phyloP scores from a whole-genome alignment of 2,329 filamentous ascomycete genomes.

The Allantophomopsis cytisporea region DNA sequence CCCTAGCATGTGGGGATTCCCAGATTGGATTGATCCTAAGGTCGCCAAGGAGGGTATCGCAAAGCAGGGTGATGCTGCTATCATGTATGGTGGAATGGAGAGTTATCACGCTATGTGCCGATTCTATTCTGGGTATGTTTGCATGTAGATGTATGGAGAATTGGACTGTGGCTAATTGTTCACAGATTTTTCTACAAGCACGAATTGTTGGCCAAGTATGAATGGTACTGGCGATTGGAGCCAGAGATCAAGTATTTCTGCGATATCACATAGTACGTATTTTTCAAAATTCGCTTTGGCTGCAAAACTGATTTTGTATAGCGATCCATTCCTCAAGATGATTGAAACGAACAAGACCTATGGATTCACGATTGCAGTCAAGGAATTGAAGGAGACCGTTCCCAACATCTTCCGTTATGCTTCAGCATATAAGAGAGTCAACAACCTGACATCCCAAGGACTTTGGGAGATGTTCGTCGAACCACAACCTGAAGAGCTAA shows the following conservation, averaged over 20 bases:
- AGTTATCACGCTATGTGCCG: conserved; percentile 99
- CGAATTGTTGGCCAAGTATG: conserved; percentile 85
- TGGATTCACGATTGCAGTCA: conserved; percentile 96
- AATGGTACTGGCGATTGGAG: conserved; percentile 99
- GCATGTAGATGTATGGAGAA: too few relatives aligned
- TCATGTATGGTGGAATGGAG: conserved; percentile 99
- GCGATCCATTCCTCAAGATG: conserved; percentile 94
- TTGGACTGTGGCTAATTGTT: too few relatives aligned
- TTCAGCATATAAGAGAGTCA: conserved; percentile 89
- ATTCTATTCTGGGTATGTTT: conserved; percentile 84
- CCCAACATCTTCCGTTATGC: conserved; percentile 98
- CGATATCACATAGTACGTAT: conserved; percentile 86
- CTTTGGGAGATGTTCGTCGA: conserved; percentile 99
- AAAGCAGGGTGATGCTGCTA: conserved; percentile 90
- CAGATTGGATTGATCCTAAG: conserved; percentile 89
- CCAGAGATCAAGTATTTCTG: conserved; percentile 99
- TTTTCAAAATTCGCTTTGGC: background rate
- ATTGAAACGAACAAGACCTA: conserved; percentile 92
- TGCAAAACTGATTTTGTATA: conserved; percentile 24
- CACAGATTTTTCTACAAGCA: conserved; percentile 91
- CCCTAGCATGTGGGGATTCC: conserved; percentile 86
- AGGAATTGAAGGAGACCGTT: conserved; percentile 93
- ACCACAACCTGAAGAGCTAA: conserved; percentile 43
- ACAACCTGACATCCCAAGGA: conserved; percentile 82
- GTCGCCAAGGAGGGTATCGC: conserved; percentile 92